Conservation (phyloP, 768 basidiomycete genomes). For the Baorangia bicolor region DNA sequence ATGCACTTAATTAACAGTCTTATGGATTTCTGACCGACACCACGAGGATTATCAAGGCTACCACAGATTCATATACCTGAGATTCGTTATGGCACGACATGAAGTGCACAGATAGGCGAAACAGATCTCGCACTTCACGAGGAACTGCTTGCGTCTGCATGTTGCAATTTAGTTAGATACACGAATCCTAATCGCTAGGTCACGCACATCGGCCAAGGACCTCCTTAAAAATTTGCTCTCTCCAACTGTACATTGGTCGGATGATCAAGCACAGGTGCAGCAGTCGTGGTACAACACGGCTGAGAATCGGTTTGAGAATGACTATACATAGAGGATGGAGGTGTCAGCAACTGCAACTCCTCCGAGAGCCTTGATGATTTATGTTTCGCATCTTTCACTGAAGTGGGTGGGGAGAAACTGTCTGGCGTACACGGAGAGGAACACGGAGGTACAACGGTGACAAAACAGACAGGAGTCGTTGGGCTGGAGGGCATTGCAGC, state of each 20-base stretch:
- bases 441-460: conserved; percentile 5
- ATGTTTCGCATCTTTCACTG: neutral
- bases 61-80: neutral
- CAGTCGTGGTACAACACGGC: neutral
- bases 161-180: conserved; percentile 3
- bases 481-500: neutral
- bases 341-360: neutral
- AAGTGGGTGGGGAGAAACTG: conserved; percentile 12
- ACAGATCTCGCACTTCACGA: neutral
- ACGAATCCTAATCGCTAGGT: neutral
- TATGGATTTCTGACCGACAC: conserved; percentile 53
- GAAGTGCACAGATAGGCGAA: neutral
- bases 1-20: conserved; percentile 38
- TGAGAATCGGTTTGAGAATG: neutral
- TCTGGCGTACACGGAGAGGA: conserved; percentile 31
- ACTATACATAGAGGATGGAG: neutral
- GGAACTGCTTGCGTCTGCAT: neutral
- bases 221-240: neutral
- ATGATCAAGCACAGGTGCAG: neutral
- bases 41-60: conserved; percentile 27
- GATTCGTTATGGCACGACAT: neutral
- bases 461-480: neutral
- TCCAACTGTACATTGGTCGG: neutral
- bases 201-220: conserved; percentile 5
- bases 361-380: neutral